A percentile compares a stretch with the other conserved stretches of the same genome.
Evolutionary conservation across 306 rosid species (phyloP).

Genomic region (Cicer bijugum): DNA sequence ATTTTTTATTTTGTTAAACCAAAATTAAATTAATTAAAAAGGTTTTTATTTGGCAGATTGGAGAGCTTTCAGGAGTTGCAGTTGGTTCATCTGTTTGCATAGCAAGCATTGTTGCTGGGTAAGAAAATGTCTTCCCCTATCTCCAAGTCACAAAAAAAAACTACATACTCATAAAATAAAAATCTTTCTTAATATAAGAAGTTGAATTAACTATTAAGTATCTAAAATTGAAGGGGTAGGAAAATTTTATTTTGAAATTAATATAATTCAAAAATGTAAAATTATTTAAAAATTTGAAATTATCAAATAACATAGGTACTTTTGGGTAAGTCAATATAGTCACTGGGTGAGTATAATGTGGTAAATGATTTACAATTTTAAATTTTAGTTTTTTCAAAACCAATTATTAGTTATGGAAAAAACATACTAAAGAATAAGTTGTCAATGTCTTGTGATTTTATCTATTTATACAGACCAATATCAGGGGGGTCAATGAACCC

Average conservation of each 20-base stretch:
- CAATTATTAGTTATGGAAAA: not conserved
- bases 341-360: not conserved
- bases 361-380: not conserved
- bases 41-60: conserved; percentile 49
- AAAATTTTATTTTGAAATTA: not conserved
- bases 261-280: not conserved
- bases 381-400: not conserved
- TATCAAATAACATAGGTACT: not conserved
- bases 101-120: conserved; percentile 86
- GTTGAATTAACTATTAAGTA: not conserved
- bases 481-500: conserved; percentile 97
- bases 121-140: conserved; percentile 28
- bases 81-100: conserved; percentile 82
- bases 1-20: not conserved
- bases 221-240: not conserved
- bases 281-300: not conserved
- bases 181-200: not conserved
- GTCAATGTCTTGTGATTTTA: conserved; percentile 2
- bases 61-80: conserved; percentile 77
- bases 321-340: not conserved
- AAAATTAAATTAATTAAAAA: not conserved
- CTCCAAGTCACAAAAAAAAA: not conserved
- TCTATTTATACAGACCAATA: conserved; percentile 61
- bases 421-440: not conserved
- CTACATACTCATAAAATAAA: too few relatives aligned